Conservation (phyloP, 2,329 filamentous ascomycete genomes). For the Hypoxylon sp. region DNA sequence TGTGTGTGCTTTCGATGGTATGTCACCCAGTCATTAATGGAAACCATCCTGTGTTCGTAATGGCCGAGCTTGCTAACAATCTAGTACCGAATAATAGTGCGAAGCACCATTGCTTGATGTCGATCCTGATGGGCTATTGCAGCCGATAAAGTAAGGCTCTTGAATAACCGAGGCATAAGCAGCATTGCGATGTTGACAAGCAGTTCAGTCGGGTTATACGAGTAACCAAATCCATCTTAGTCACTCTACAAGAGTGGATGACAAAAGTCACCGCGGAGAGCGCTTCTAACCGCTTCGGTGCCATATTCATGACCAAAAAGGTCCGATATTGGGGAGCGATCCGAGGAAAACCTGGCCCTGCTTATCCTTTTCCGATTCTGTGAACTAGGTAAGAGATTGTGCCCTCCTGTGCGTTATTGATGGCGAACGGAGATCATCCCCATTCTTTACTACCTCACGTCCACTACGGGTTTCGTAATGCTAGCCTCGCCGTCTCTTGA, state of each 20-base stretch:
- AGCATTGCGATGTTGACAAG: neutral
- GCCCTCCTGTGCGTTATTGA: too few relatives aligned
- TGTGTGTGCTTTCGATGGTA: too few relatives aligned
- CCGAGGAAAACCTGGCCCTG: neutral
- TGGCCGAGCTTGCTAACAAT: neutral
- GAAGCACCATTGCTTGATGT: too few relatives aligned
- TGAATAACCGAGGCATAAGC: too few relatives aligned
- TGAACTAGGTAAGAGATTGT: too few relatives aligned
- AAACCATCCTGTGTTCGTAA: neutral
- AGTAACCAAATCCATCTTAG: conserved; percentile 2
- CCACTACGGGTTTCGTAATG: too few relatives aligned
- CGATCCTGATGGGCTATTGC: too few relatives aligned
- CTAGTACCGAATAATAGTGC: neutral
- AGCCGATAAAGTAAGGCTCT: too few relatives aligned
- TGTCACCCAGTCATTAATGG: neutral
- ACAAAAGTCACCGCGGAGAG: neutral
- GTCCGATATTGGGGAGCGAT: neutral
- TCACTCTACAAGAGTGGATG: neutral
- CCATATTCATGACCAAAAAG: conserved; percentile 1
- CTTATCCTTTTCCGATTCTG: too few relatives aligned
- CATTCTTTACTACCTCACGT: too few relatives aligned
- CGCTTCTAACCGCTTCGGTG: neutral
- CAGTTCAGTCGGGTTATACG: neutral
- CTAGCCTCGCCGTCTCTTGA: too few relatives aligned
- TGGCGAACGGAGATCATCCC: too few relatives aligned